Conservation (phyloP, 345 rosid genomes). For the Salix suchowensis region DNA sequence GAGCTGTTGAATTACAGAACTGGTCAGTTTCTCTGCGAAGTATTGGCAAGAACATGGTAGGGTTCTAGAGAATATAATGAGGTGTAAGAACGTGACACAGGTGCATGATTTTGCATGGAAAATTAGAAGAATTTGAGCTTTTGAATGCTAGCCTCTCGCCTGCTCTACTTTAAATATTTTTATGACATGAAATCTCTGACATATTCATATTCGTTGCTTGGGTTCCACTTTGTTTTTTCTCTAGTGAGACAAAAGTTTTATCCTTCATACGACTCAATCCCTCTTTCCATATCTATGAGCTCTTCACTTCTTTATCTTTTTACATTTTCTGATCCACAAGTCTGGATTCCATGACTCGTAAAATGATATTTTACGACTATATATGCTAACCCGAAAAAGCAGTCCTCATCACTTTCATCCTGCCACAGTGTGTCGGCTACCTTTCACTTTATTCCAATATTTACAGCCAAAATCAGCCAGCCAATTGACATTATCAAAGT, state of each 20-base stretch:
- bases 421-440: constrained; percentile 39
- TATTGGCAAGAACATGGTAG: not conserved
- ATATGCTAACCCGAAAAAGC: constrained; percentile 10
- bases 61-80: not conserved
- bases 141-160: not conserved
- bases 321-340: constrained; percentile 19
- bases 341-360: constrained; percentile 18
- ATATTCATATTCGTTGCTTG: constrained; percentile 55
- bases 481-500: not conserved
- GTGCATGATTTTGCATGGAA: constrained; percentile 44
- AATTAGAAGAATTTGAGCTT: not conserved
- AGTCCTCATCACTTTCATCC: constrained; percentile 25
- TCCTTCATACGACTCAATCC: constrained; percentile 18
- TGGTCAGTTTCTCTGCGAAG: not conserved
- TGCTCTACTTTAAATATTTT: not conserved
- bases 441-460: constrained; percentile 45
- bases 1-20: not conserved
- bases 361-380: not conserved
- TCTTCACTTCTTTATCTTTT: constrained; percentile 5
- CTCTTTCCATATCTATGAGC: not conserved
- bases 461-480: not conserved
- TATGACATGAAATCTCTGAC: constrained; percentile 3
- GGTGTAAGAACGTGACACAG: constrained; percentile 17
- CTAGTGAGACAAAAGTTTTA: constrained; percentile 44
- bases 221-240: constrained; percentile 37